Base-by-base conservation (phyloP, 495 filamentous ascomycete species). In the Chaetomidium leptoderma region DNA sequence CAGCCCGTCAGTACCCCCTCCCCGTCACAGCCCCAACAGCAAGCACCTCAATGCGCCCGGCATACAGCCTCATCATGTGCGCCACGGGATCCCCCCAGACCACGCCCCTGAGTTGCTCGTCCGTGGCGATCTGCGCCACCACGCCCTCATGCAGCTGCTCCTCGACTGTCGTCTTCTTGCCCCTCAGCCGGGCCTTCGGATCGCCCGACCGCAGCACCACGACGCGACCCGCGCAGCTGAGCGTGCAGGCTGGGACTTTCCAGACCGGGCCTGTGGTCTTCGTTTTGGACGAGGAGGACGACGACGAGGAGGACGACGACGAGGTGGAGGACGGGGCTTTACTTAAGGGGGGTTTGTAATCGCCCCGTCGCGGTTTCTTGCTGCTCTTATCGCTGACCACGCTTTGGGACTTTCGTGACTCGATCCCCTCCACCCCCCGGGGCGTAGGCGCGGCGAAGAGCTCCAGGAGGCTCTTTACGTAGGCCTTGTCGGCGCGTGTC, bases 21-120 rank as follows among this genome's bases (percentile, higher is more conserved):
- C 69, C 85, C 53, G 83, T 85, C 8, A 88, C 85, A 8, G 86
- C 87, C 42, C 77, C 81, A 5, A 81, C 83, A 24, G 86, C 86
- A 57, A 92, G 66, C 11, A 75, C 69, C 62, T 91, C 84, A 35
- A 93, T 81, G 52, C 89, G 71, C 19, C 76, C 76, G 24, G 79
- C 75, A 71, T 93, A 93, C 39, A 91, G 58, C 67, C 74, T 80
- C 89, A 93, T 92, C 66, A 82, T 79, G 69, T 93, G 89, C 72
- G 83, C 86, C 14, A 90, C 71, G 0, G 87, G 88, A 67, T 93
- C 89, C 0, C 89, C 89, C 78, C 89, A 93, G 0, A 93, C 74
- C 10, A 87, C 79, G 2, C 74, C 76, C 27, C 84, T 71, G 23
- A 93, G 70, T 59, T 84, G 69, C 44, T 83, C 78, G 68, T 91